phyloP scores from a whole-genome alignment of 2,329 filamentous ascomycete genomes.

The Trichoderma asperellum region DNA sequence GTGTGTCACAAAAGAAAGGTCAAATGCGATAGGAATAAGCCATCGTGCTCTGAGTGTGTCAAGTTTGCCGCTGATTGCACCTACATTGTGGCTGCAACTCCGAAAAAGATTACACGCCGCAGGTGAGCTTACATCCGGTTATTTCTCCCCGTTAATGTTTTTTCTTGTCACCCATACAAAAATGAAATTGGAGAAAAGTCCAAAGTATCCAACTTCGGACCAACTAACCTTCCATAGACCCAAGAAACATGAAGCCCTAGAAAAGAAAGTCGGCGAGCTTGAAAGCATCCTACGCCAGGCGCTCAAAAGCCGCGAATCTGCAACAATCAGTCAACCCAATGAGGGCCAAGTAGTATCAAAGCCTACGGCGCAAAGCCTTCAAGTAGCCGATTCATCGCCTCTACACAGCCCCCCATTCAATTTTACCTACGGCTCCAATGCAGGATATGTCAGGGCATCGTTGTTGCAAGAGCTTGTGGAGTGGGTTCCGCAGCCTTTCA shows the following conservation, averaged over 20 bases:
- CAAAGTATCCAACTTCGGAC: neutral
- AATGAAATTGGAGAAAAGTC: neutral
- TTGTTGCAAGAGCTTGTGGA: constrained; percentile 1
- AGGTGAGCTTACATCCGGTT: neutral
- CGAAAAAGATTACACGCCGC: constrained; percentile 6
- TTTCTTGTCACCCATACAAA: too few species aligned
- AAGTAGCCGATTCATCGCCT: neutral
- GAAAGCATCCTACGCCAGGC: neutral
- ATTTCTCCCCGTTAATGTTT: neutral
- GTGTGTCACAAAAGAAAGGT: constrained; percentile 17
- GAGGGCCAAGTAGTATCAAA: neutral
- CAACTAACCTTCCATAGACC: neutral
- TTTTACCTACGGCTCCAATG: neutral
- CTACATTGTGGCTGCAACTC: neutral
- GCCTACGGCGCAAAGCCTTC: neutral
- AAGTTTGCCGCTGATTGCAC: constrained; percentile 3
- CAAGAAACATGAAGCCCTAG: neutral
- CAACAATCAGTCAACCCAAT: neutral
- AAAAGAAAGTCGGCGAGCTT: neutral
- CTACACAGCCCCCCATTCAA: neutral
- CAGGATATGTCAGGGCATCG: neutral
- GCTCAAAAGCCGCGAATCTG: neutral
- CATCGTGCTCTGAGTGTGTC: constrained; percentile 2
- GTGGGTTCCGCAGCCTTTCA: constrained; percentile 1
- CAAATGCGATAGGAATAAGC: constrained; percentile 11